A percentile compares a stretch with the other conserved stretches of the same genome.
These are phyloP conservation scores for Melampsora larici-populina DNA, from an alignment of 1,284 basidiomycete species.

Conservation along the genomic window DNA sequence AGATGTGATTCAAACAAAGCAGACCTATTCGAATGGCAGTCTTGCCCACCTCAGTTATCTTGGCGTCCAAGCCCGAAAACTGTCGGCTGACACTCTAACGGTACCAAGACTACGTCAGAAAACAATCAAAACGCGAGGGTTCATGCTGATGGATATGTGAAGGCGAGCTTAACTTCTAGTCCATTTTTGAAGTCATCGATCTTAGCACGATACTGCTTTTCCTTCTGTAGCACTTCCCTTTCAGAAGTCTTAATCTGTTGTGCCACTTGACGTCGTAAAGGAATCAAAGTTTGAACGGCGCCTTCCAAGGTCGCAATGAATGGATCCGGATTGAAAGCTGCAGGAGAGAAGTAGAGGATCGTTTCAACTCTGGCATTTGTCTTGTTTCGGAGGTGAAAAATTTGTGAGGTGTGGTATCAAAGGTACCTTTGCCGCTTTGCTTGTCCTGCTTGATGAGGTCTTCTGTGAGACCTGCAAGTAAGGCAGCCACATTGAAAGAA, in stretches of 20 bases:
- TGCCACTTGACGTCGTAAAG: slow-evolving; percentile 21
- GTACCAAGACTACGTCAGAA: neutral
- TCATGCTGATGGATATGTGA: neutral
- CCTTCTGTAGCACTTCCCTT: slow-evolving; percentile 40
- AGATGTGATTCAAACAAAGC: slow-evolving; percentile 44
- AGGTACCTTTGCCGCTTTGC: slow-evolving; percentile 40
- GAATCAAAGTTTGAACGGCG: slow-evolving; percentile 41
- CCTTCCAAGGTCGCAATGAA: slow-evolving; percentile 40
- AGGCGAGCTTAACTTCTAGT: slow-evolving; percentile 24
- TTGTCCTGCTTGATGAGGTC: slow-evolving; percentile 41
- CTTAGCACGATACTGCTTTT: slow-evolving; percentile 36
- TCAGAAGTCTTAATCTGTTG: slow-evolving; percentile 33
- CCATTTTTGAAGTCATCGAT: slow-evolving; percentile 42
- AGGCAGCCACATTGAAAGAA: slow-evolving; percentile 32
- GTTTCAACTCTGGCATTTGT: neutral
- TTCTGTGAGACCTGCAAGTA: slow-evolving; percentile 39
- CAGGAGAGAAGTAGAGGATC: slow-evolving; percentile 2
- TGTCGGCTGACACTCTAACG: slow-evolving; percentile 35
- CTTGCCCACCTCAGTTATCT: slow-evolving; percentile 87
- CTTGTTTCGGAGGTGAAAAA: neutral
- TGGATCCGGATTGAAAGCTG: slow-evolving; percentile 44
- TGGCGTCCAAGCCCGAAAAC: slow-evolving; percentile 46
- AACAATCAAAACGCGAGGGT: neutral
- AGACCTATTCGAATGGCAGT: slow-evolving; percentile 89
- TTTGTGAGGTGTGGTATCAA: neutral